Percentiles rank a stretch among this genome's conserved stretches.
These are phyloP conservation scores for Mycotypha africana DNA, from an alignment of 371 early-diverging fungal genomes.

Conservation along the genomic window DNA sequence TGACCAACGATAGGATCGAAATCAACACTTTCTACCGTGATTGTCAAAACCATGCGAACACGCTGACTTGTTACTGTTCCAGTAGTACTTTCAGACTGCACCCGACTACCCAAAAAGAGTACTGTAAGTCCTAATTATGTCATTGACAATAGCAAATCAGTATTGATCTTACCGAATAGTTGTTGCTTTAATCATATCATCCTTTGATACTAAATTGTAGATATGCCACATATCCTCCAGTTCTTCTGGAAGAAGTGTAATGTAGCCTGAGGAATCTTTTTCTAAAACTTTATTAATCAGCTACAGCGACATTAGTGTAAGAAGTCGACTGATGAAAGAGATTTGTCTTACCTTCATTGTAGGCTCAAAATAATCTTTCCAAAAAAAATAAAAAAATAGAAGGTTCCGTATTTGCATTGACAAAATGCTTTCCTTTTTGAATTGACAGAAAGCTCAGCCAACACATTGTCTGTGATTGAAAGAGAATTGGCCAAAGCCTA, in stretches of 20 bases:
- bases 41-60: slow-evolving; percentile 77
- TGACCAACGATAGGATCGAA: slow-evolving; percentile 85
- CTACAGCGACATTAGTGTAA: slow-evolving; percentile 8
- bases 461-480: too few relatives aligned
- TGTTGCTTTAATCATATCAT: slow-evolving; percentile 82
- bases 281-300: slow-evolving; percentile 56
- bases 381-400: too few relatives aligned
- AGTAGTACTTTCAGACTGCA: slow-evolving; percentile 79
- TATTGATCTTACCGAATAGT: slow-evolving; percentile 68
- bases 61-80: slow-evolving; percentile 87
- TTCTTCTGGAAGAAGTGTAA: slow-evolving; percentile 81
- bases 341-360: too few relatives aligned
- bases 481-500: too few relatives aligned
- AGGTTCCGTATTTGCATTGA: too few relatives aligned
- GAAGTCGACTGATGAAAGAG: too few relatives aligned
- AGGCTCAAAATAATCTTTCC: too few relatives aligned
- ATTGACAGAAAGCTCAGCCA: too few relatives aligned
- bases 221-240: slow-evolving; percentile 98
- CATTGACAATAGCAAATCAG: too few relatives aligned
- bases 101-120: slow-evolving; percentile 61
- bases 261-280: slow-evolving; percentile 58
- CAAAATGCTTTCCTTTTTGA: too few relatives aligned
- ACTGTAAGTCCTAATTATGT: too few relatives aligned
- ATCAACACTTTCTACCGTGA: slow-evolving; percentile 81
- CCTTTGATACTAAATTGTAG: slow-evolving; percentile 87